These are phyloP conservation scores for Caloboletus inedulis DNA, from an alignment of 1,284 basidiomycete genomes.

Conservation along the genomic window DNA sequence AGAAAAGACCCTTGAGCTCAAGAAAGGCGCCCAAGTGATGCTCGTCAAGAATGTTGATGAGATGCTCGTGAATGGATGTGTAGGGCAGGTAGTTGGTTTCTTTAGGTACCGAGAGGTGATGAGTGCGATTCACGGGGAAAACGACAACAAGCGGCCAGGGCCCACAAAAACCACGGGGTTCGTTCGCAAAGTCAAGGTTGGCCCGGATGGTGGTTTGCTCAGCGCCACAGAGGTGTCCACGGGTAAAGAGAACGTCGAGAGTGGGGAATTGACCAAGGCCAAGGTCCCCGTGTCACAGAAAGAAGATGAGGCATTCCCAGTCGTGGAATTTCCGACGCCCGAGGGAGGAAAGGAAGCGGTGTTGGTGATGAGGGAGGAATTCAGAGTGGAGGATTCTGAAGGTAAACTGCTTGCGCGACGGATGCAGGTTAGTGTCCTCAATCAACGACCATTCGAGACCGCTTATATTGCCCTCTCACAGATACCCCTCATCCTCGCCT, in stretches of 20 bases:
- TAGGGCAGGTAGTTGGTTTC: constrained; percentile 65
- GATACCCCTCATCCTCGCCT: constrained; percentile 67
- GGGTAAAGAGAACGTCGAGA: constrained; percentile 24
- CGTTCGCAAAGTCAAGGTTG: constrained; percentile 22
- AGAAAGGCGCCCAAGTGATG: constrained; percentile 56
- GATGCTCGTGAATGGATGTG: constrained; percentile 71
- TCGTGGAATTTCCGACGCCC: constrained; percentile 63
- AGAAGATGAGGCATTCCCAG: constrained; percentile 46
- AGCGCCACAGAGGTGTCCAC: not conserved
- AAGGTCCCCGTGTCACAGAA: constrained; percentile 14
- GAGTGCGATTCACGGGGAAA: constrained; percentile 14
- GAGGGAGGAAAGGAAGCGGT: constrained; percentile 44
- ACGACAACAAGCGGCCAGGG: constrained; percentile 19
- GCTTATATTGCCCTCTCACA: constrained; percentile 9
- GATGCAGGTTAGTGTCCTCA: constrained; percentile 35
- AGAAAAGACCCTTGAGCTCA: constrained; percentile 49
- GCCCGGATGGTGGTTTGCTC: constrained; percentile 4
- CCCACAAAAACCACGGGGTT: constrained; percentile 24
- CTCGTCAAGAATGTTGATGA: constrained; percentile 81
- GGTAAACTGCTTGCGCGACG: constrained; percentile 62
- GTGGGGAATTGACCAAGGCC: not conserved
- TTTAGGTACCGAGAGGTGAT: constrained; percentile 27
- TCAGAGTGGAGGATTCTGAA: constrained; percentile 66
- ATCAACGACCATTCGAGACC: not conserved
- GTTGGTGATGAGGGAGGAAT: constrained; percentile 59